phyloP scores from a whole-genome alignment of 441 rosid species.

The Pelargonium exstipulatum region DNA sequence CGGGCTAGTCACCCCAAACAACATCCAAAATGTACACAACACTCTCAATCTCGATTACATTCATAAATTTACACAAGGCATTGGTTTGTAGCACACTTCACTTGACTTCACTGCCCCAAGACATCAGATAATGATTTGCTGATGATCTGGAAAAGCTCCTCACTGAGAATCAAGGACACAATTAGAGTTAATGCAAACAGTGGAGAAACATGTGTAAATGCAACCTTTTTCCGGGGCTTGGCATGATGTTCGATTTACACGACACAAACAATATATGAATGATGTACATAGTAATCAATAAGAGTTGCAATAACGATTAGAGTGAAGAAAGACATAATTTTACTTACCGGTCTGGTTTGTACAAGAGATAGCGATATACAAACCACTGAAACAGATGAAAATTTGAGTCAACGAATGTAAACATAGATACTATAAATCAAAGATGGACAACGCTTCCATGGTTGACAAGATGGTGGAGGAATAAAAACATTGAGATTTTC shows the following conservation, averaged over 20 bases:
- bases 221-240: not conserved
- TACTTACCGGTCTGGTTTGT: slow-evolving; percentile 80
- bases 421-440: not conserved
- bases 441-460: not conserved
- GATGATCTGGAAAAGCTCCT: slow-evolving; percentile 56
- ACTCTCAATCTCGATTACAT: not conserved
- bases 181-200: slow-evolving; percentile 5
- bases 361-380: slow-evolving; percentile 73
- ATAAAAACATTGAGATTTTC: not conserved
- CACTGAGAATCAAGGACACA: slow-evolving; percentile 33
- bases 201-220: not conserved
- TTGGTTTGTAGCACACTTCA: too few relatives aligned
- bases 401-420: slow-evolving; percentile 16
- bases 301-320: slow-evolving; percentile 9
- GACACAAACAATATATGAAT: not conserved
- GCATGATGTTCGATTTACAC: not conserved
- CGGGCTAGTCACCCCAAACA: not conserved
- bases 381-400: slow-evolving; percentile 60
- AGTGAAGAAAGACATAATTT: slow-evolving; percentile 8
- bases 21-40: not conserved
- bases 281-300: not conserved
- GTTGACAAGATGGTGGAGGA: not conserved
- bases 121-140: slow-evolving; percentile 50
- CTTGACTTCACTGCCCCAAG: slow-evolving; percentile 49
- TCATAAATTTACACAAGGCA: not conserved